Evolutionary conservation across 192 early-diverging fungal species (phyloP).

Genomic region (Ambispora gerdemannii): DNA sequence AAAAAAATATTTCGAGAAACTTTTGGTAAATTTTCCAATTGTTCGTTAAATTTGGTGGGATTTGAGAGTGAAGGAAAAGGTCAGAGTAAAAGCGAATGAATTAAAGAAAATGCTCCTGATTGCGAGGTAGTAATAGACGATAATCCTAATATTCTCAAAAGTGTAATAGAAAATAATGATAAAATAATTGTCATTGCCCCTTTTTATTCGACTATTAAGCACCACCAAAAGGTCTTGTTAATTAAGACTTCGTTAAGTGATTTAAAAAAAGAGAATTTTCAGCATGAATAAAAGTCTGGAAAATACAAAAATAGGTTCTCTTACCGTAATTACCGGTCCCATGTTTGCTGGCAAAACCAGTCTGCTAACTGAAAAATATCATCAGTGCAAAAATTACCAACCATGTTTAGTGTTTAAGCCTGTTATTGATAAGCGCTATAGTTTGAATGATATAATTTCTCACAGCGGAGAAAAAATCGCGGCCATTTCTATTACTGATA

Average conservation of each 20-base stretch:
- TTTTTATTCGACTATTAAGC: conserved; percentile 13
- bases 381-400: not conserved
- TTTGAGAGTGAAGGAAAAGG: conserved; percentile 17
- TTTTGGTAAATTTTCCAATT: conserved; percentile 18
- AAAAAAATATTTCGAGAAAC: conserved; percentile 8
- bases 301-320: too few relatives aligned
- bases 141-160: not conserved
- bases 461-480: conserved; percentile 1
- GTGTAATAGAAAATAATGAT: not conserved
- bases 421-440: not conserved
- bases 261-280: conserved; percentile 13
- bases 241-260: conserved; percentile 3
- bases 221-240: conserved; percentile 13
- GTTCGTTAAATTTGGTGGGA: not conserved
- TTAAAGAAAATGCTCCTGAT: conserved; percentile 16
- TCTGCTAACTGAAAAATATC: not conserved
- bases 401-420: conserved; percentile 1
- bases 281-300: too few relatives aligned
- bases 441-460: conserved; percentile 1
- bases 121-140: conserved; percentile 1
- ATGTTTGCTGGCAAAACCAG: conserved; percentile 13
- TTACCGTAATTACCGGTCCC: conserved; percentile 7
- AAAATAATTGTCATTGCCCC: conserved; percentile 6
- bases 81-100: conserved; percentile 3
- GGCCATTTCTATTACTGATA: not conserved